Conservation (phyloP, 345 rosid species). For the Acer saccharum region DNA sequence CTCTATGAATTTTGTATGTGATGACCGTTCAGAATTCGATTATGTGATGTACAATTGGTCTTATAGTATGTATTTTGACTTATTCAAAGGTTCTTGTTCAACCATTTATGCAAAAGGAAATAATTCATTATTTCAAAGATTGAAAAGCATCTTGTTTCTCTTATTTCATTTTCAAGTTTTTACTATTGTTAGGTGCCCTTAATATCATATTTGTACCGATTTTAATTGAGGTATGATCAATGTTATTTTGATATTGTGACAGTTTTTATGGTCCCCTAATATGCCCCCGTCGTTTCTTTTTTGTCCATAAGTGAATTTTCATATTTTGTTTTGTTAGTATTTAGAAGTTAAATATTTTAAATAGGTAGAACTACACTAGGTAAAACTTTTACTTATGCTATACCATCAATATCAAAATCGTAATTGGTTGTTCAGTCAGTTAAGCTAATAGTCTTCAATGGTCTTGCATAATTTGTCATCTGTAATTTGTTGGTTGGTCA, state of each 20-base stretch:
- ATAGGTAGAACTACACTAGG: background rate
- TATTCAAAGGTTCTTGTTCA: background rate
- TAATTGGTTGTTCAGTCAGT: background rate
- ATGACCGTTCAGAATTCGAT: background rate
- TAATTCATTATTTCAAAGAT: background rate
- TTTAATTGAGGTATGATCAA: background rate
- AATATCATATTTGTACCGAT: background rate
- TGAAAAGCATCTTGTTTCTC: background rate
- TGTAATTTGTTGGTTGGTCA: constrained; percentile 11
- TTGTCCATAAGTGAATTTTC: background rate
- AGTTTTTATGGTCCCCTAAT: background rate
- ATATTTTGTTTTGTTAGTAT: background rate
- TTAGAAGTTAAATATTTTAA: background rate
- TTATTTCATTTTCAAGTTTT: background rate
- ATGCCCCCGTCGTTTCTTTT: background rate
- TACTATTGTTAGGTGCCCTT: background rate
- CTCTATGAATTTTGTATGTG: background rate
- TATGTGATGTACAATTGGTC: background rate
- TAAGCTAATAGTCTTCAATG: background rate
- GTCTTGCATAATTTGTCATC: constrained; percentile 18
- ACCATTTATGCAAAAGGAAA: background rate
- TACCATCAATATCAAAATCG: background rate
- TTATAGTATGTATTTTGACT: background rate
- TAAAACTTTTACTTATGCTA: background rate
- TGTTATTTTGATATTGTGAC: background rate